These are phyloP conservation scores for Symbiotaphrina buchneri DNA, from an alignment of 495 filamentous ascomycete genomes.

Conservation along the genomic window DNA sequence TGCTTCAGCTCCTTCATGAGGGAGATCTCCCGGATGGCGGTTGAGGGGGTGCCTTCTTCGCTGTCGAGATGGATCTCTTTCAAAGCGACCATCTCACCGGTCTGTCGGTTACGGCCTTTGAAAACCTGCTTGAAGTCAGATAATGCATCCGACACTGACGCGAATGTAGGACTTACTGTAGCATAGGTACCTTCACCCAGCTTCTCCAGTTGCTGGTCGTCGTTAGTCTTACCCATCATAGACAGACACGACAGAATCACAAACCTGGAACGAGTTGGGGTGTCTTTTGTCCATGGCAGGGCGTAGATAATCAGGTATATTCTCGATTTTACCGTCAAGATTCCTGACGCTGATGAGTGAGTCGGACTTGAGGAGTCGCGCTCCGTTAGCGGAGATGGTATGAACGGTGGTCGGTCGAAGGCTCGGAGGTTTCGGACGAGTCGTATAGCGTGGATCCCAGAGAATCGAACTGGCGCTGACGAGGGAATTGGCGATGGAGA, in stretches of 20 bases:
- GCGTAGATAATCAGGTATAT: not conserved
- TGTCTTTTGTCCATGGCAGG: slow-evolving; percentile 6
- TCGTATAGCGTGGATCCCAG: slow-evolving; percentile 5
- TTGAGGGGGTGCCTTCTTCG: slow-evolving; percentile 96
- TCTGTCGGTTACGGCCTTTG: slow-evolving; percentile 92
- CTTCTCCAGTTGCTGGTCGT: slow-evolving; percentile 19
- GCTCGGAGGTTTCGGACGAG: not conserved
- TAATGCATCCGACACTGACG: slow-evolving; percentile 2
- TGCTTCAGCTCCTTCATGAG: slow-evolving; percentile 99
- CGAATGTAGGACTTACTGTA: slow-evolving; percentile 38
- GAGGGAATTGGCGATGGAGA: slow-evolving; percentile 2
- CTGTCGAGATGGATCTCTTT: slow-evolving; percentile 99
- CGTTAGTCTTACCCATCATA: slow-evolving; percentile 9
- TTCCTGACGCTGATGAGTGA: not conserved
- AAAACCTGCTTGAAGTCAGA: slow-evolving; percentile 42
- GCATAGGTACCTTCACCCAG: slow-evolving; percentile 97
- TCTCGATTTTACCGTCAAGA: not conserved
- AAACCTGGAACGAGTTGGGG: slow-evolving; percentile 7
- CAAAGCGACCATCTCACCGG: slow-evolving; percentile 84
- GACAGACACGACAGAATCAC: not conserved
- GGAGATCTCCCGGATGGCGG: slow-evolving; percentile 94
- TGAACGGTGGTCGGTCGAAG: slow-evolving; percentile 3
- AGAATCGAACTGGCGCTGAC: slow-evolving; percentile 3
- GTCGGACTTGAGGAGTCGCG: not conserved
- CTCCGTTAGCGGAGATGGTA: slow-evolving; percentile 1